Conservation (phyloP, 2,329 filamentous ascomycete species). For the Aspergillus fijiensis region DNA sequence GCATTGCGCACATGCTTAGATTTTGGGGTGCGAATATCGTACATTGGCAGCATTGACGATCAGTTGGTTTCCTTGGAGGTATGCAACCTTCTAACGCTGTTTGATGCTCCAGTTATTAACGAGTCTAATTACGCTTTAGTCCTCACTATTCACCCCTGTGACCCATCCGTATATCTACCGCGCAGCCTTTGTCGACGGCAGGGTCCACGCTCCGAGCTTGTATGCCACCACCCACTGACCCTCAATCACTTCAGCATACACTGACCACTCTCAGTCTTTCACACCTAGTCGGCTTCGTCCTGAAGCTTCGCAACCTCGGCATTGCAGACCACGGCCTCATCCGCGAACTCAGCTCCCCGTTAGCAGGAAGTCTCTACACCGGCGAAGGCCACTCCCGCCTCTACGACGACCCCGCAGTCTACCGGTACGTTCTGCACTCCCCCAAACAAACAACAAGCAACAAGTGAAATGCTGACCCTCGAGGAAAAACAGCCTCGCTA, state of each 20-base stretch:
- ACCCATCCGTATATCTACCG: constrained; percentile 91
- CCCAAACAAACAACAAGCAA: no score
- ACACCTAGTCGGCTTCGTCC: constrained; percentile 85
- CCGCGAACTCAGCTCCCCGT: constrained; percentile 79
- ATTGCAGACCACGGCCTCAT: constrained; percentile 91
- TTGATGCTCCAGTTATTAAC: neutral
- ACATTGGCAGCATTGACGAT: constrained; percentile 93
- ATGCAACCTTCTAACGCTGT: constrained; percentile 24
- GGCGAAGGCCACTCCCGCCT: constrained; percentile 92
- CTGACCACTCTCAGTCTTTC: constrained; percentile 58
- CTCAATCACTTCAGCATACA: neutral
- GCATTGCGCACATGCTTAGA: constrained; percentile 72
- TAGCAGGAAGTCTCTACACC: constrained; percentile 86
- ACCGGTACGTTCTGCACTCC: constrained; percentile 57
- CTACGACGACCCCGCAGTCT: constrained; percentile 85
- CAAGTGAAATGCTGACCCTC: neutral
- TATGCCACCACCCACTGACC: constrained; percentile 35
- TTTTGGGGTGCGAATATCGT: constrained; percentile 79
- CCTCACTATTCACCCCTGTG: constrained; percentile 80
- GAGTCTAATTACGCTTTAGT: constrained; percentile 45
- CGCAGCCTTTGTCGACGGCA: constrained; percentile 92
- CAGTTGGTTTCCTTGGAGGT: constrained; percentile 92
- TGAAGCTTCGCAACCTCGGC: constrained; percentile 91
- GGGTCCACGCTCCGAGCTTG: constrained; percentile 90
- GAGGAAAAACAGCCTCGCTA: constrained; percentile 56